Evolutionary conservation across 805 yeast genomes (phyloP).

Genomic region (Saccharomycopsis olivae): DNA sequence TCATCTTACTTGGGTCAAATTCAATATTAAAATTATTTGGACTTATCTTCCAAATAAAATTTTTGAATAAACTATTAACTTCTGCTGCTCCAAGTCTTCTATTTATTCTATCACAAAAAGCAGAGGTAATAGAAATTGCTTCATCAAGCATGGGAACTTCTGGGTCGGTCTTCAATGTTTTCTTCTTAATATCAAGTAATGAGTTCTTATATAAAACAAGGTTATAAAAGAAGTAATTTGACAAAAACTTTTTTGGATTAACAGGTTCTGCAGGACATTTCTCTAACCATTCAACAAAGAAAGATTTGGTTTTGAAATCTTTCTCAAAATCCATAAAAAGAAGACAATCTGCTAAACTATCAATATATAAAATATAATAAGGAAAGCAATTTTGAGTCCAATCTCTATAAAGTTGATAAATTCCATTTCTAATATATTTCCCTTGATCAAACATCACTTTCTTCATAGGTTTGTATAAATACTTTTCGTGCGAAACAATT

Average conservation of each 20-base stretch:
- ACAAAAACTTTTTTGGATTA: conserved; percentile 10
- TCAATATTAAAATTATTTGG: conserved; percentile 14
- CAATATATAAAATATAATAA: conserved; percentile 13
- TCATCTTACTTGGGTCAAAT: conserved; percentile 9
- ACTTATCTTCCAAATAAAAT: conserved; percentile 10
- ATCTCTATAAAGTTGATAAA: conserved; percentile 8
- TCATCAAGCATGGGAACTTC: conserved; percentile 4
- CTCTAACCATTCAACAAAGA: conserved; percentile 12
- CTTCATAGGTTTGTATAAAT: conserved; percentile 17
- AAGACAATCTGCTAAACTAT: conserved; percentile 11
- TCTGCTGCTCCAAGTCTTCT: conserved; percentile 15
- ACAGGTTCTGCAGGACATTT: conserved; percentile 3
- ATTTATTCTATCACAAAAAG: conserved; percentile 16
- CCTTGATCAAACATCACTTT: conserved; percentile 10
- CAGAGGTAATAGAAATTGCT: conserved; percentile 7
- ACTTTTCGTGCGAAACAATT: conserved; percentile 8
- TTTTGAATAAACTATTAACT: conserved; percentile 8
- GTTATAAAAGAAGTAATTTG: conserved; percentile 15
- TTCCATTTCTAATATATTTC: conserved; percentile 12
- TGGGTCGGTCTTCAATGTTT: conserved; percentile 3
- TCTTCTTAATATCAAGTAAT: conserved; percentile 8
- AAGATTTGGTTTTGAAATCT: conserved; percentile 8
- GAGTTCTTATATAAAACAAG: conserved; percentile 15
- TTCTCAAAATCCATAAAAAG: conserved; percentile 16
- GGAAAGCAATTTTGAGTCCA: conserved; percentile 15